A percentile compares a stretch with the other conserved stretches of the same genome.
Evolutionary conservation across 306 rosid genomes (phyloP).

Genomic region (Lithocarpus polystachyus): DNA sequence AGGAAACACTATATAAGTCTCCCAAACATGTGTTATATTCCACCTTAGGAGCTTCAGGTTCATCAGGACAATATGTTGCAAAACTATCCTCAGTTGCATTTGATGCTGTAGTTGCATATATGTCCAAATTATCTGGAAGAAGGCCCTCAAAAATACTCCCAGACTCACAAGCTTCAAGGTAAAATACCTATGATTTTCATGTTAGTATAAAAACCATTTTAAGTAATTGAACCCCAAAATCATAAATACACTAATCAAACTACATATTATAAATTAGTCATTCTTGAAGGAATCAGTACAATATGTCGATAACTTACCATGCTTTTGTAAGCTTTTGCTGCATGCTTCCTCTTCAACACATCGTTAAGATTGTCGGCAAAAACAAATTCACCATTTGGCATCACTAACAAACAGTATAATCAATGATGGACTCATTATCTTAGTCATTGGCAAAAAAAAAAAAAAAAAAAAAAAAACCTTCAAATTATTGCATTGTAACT

Average conservation of each 20-base stretch:
- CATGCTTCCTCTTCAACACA: conserved; percentile 52
- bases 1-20: conserved; percentile 59
- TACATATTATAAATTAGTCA: background rate
- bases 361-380: conserved; percentile 32
- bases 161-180: conserved; percentile 76
- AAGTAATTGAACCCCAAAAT: background rate
- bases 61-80: conserved; percentile 42
- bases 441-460: background rate
- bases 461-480: background rate
- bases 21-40: conserved; percentile 55
- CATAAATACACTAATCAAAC: background rate
- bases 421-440: too few relatives aligned
- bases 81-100: conserved; percentile 48
- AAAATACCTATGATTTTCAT: conserved; percentile 17
- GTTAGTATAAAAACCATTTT: background rate
- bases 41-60: background rate
- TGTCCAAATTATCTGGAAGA: conserved; percentile 44
- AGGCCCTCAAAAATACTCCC: conserved; percentile 78
- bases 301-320: conserved; percentile 28
- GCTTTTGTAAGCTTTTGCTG: conserved; percentile 39
- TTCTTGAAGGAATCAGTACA: background rate
- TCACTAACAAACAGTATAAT: conserved; percentile 22
- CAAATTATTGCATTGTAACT: too few relatives aligned
- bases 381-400: conserved; percentile 20
- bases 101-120: conserved; percentile 66